Conservation (phyloP, 805 yeast genomes). For the Starmerella bacillaris region DNA sequence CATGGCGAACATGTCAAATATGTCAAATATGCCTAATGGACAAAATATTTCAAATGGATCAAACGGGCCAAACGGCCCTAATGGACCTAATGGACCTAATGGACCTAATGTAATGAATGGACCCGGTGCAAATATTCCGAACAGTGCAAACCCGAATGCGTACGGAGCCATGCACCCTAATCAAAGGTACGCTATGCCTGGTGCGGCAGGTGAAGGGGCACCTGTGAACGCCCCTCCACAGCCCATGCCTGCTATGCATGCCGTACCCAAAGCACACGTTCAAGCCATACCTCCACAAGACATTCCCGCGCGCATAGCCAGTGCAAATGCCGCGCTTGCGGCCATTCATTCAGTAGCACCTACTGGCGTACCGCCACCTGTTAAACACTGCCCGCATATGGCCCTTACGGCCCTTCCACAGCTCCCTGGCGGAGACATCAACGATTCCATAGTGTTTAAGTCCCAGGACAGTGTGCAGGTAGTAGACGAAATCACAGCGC, state of each 20-base stretch:
- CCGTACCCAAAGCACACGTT: constrained; percentile 3
- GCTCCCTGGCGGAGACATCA: constrained; percentile 17
- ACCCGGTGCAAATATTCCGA: neutral
- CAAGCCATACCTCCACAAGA: constrained; percentile 1
- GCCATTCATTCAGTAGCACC: constrained; percentile 15
- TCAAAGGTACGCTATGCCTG: too few relatives aligned
- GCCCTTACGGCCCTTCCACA: constrained; percentile 12
- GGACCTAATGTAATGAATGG: neutral
- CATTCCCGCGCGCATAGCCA: constrained; percentile 12
- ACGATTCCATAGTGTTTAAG: constrained; percentile 12
- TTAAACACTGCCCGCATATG: constrained; percentile 11
- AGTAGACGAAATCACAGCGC: constrained; percentile 18
- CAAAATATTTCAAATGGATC: neutral
- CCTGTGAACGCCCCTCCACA: neutral
- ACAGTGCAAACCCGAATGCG: neutral
- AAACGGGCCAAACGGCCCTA: neutral
- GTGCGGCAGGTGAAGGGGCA: too few relatives aligned
- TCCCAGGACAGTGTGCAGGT: constrained; percentile 5
- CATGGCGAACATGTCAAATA: too few relatives aligned
- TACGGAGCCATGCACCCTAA: neutral
- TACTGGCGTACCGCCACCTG: constrained; percentile 11
- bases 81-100: constrained; percentile 1
- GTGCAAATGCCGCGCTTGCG: constrained; percentile 15
- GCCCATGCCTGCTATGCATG: neutral
- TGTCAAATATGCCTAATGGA: neutral